These are phyloP conservation scores for Grammothele lineata DNA, from an alignment of 768 basidiomycete species.

Conservation along the genomic window DNA sequence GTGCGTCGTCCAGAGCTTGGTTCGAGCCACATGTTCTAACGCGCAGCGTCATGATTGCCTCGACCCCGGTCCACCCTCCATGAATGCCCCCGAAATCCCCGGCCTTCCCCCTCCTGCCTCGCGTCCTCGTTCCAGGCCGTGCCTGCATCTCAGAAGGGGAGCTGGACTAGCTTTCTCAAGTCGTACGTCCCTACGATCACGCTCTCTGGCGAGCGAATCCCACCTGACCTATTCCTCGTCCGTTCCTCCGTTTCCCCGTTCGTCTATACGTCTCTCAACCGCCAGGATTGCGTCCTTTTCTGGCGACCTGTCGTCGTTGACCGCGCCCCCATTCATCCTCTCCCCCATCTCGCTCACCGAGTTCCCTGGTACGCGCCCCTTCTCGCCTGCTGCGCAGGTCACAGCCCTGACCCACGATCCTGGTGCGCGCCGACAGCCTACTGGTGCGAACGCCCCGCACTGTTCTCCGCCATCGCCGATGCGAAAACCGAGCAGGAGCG, in stretches of 20 bases:
- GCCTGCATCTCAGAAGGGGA: constrained; percentile 76
- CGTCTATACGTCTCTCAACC: neutral
- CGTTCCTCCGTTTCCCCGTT: constrained; percentile 8
- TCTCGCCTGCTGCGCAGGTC: neutral
- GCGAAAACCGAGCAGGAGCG: constrained; percentile 71
- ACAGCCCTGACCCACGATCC: neutral
- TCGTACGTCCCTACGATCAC: constrained; percentile 46
- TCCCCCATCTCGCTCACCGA: constrained; percentile 89
- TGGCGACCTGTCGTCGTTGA: constrained; percentile 81
- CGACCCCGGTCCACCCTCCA: constrained; percentile 8
- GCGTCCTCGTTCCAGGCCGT: constrained; percentile 47
- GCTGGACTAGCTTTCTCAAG: constrained; percentile 91
- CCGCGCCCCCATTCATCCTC: constrained; percentile 88
- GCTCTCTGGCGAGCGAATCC: neutral
- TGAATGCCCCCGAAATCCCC: neutral
- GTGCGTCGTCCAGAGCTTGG: constrained; percentile 12
- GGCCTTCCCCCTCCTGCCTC: neutral
- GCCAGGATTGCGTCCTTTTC: constrained; percentile 78
- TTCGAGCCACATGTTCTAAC: constrained; percentile 8
- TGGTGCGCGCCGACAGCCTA: constrained; percentile 55
- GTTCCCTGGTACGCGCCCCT: constrained; percentile 64
- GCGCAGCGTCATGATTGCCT: constrained; percentile 13
- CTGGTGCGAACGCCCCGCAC: constrained; percentile 92
- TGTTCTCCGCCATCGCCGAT: constrained; percentile 84
- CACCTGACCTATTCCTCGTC: constrained; percentile 2